Evolutionary conservation across 257 asterid species (phyloP).

Genomic region (Petunia secreta): DNA sequence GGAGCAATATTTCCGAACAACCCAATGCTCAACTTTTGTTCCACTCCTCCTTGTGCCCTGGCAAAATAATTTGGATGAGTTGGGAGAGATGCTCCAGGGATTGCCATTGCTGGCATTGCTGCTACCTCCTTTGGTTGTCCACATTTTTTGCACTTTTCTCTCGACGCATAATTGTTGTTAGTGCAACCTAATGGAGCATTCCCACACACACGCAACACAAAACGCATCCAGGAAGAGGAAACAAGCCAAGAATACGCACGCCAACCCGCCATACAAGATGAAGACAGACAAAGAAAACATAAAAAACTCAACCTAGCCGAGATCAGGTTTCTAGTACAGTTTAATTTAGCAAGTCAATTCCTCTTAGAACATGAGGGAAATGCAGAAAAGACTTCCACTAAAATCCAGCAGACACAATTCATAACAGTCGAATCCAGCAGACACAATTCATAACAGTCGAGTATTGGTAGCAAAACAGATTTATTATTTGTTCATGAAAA

Average conservation of each 20-base stretch:
- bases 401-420: background rate
- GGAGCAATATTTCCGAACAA: constrained; percentile 45
- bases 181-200: constrained; percentile 94
- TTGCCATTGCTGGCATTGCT: constrained; percentile 91
- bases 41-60: constrained; percentile 76
- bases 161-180: constrained; percentile 98
- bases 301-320: constrained; percentile 66
- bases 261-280: constrained; percentile 77
- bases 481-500: background rate
- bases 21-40: constrained; percentile 51
- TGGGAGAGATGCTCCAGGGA: constrained; percentile 79
- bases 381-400: background rate
- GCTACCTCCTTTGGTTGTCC: constrained; percentile 95
- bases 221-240: constrained; percentile 79
- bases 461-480: background rate
- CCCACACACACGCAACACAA: constrained; percentile 77
- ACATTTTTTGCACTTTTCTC: constrained; percentile 98
- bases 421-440: background rate
- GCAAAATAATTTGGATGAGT: constrained; percentile 84
- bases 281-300: constrained; percentile 53
- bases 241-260: constrained; percentile 74
- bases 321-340: constrained; percentile 36
- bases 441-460: constrained; percentile 6
- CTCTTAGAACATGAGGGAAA: background rate
- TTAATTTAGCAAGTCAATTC: background rate